phyloP scores from a whole-genome alignment of 2,329 filamentous ascomycete species.

The Colletotrichum sp. region DNA sequence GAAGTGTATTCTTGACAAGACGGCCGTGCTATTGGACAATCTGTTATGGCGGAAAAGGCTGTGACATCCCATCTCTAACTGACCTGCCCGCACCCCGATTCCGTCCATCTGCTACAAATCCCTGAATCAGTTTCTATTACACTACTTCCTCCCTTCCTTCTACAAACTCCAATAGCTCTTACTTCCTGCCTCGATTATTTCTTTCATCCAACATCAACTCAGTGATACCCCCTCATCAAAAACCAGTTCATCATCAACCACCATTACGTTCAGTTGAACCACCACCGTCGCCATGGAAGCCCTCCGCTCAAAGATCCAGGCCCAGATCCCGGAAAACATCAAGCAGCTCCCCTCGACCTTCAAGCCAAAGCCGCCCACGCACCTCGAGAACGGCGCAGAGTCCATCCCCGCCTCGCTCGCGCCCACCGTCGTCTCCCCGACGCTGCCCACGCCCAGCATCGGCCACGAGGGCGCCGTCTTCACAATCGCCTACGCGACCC shows the following conservation, averaged over 20 bases:
- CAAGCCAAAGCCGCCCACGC: constrained; percentile 15
- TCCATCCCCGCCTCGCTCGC: constrained; percentile 13
- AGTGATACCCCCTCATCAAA: background rate
- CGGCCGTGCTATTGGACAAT: background rate
- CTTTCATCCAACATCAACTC: background rate
- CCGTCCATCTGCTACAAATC: background rate
- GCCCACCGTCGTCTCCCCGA: constrained; percentile 12
- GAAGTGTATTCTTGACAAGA: background rate
- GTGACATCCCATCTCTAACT: background rate
- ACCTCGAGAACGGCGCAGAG: constrained; percentile 11
- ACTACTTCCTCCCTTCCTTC: background rate
- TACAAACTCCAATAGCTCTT: background rate
- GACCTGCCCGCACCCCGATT: background rate
- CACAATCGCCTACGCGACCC: constrained; percentile 32
- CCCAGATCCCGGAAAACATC: constrained; percentile 11
- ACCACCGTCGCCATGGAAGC: background rate
- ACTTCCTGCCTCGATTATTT: background rate
- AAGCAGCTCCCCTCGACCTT: constrained; percentile 14
- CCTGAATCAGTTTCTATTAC: background rate
- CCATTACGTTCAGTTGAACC: background rate
- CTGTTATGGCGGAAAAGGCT: background rate
- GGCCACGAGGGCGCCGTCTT: constrained; percentile 11
- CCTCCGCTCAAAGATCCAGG: constrained; percentile 13
- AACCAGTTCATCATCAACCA: background rate
- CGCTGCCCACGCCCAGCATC: constrained; percentile 1